Base-by-base conservation (phyloP, 2,329 filamentous ascomycete genomes). In the Claviceps paspali region DNA sequence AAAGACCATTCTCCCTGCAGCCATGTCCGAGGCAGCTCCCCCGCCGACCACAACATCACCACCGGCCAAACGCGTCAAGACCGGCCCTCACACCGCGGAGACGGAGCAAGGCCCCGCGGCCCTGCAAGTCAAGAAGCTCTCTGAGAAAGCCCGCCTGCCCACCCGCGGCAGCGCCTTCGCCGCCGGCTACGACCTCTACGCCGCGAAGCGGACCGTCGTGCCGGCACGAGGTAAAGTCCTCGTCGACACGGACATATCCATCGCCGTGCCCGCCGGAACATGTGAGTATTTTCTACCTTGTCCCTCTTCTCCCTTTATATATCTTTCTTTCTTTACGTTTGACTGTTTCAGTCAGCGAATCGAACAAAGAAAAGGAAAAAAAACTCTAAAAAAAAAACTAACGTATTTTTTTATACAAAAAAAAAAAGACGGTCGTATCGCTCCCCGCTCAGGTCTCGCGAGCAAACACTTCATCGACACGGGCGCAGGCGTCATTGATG, bases 381-480 rank as follows among this genome's bases (percentile, higher is more conserved):
- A 8, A 14, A 33, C n/a, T n/a, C n/a, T n/a, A n/a, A n/a, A n/a
- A n/a, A n/a, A n/a, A n/a, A n/a, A n/a, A n/a, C n/a, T n/a, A n/a
- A n/a, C n/a, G n/a, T n/a, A n/a, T n/a, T n/a, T n/a, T n/a, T n/a
- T n/a, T n/a, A n/a, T n/a, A n/a, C n/a, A n/a, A n/a, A n/a, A n/a
- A n/a, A n/a, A n/a, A n/a, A n/a, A n/a, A 88, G 84, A 96, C 56
- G 88, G 88, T 47, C 80, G 87, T 40, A 76, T 94, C 38, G 87
- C 87, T 3, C 87, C 87, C 8, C 82, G 87, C 46, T 91, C 83
- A n/a, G 86, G 86, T 33, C 78, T 94, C 26, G 88, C 88, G 2
- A 70, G 78, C 42, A 98, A 98, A 66, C 77, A 96, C 64, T 91
- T 87, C 62, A 96, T 98, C 56, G 86, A 95, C 59, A 91, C 83